Evolutionary conservation across 495 filamentous ascomycete genomes (phyloP).

Genomic region (Penicillium turbatum): DNA sequence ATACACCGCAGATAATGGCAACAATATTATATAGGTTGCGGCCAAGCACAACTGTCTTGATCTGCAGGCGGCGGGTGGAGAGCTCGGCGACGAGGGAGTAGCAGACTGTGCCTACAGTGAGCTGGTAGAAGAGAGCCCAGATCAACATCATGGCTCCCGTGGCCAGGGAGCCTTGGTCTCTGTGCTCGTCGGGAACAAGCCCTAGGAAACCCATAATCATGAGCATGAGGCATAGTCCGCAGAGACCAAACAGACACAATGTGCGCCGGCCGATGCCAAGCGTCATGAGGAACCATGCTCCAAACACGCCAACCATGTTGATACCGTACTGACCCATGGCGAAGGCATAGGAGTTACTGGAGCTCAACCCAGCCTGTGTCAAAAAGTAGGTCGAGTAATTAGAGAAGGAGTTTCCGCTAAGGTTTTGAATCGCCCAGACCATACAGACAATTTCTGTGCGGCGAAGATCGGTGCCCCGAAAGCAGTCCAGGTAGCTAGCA

Average conservation of each 20-base stretch:
- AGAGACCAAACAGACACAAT: slow-evolving; percentile 66
- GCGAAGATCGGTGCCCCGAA: slow-evolving; percentile 66
- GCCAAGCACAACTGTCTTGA: slow-evolving; percentile 71
- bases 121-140: slow-evolving; percentile 71
- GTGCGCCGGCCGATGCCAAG: slow-evolving; percentile 64
- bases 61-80: slow-evolving; percentile 67
- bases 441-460: slow-evolving; percentile 76
- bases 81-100: slow-evolving; percentile 75
- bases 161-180: slow-evolving; percentile 54
- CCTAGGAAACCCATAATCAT: slow-evolving; percentile 71
- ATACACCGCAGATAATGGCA: slow-evolving; percentile 61
- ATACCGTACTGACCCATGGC: slow-evolving; percentile 72
- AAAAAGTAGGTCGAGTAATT: slow-evolving; percentile 81
- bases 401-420: slow-evolving; percentile 73
- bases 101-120: slow-evolving; percentile 72
- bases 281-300: slow-evolving; percentile 70
- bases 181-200: slow-evolving; percentile 52
- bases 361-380: slow-evolving; percentile 61
- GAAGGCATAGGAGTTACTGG: slow-evolving; percentile 60
- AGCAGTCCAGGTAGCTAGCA: slow-evolving; percentile 71
- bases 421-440: slow-evolving; percentile 80
- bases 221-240: slow-evolving; percentile 60
- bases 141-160: slow-evolving; percentile 67
- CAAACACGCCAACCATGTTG: slow-evolving; percentile 68
- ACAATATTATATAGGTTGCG: slow-evolving; percentile 71